These are phyloP conservation scores for Amanita jacksonii DNA, from an alignment of 768 basidiomycete genomes.

Conservation along the genomic window DNA sequence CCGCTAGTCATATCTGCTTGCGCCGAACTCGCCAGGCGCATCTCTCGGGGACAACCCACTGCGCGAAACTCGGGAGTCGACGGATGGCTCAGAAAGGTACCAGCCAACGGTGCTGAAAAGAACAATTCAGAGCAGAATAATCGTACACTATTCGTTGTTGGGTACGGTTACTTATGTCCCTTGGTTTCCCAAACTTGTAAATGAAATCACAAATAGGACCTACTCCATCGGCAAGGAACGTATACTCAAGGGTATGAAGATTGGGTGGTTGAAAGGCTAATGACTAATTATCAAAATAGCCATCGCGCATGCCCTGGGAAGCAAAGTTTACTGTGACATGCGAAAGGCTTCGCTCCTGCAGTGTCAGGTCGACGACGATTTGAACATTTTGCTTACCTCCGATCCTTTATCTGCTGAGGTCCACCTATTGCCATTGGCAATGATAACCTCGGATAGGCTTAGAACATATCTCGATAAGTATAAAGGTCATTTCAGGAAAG, in stretches of 20 bases:
- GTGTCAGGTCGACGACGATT: constrained; percentile 77
- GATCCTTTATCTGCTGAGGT: constrained; percentile 73
- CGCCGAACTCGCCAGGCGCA: constrained; percentile 63
- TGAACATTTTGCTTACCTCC: constrained; percentile 66
- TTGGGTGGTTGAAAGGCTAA: background rate
- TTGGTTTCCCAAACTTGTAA: background rate
- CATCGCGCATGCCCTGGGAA: constrained; percentile 70
- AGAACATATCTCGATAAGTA: constrained; percentile 69
- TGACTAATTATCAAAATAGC: constrained; percentile 33
- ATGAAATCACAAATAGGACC: constrained; percentile 40
- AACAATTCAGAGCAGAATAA: constrained; percentile 26
- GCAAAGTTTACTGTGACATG: constrained; percentile 84
- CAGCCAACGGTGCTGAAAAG: background rate
- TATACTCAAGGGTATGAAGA: constrained; percentile 75
- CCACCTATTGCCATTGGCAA: constrained; percentile 74
- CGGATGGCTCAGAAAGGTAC: constrained; percentile 40
- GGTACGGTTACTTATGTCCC: constrained; percentile 32
- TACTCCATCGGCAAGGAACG: constrained; percentile 98
- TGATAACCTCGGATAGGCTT: constrained; percentile 70
- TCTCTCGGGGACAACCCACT: constrained; percentile 34
- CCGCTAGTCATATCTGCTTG: constrained; percentile 91
- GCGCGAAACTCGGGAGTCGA: constrained; percentile 32
- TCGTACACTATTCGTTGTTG: constrained; percentile 49
- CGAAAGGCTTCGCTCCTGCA: constrained; percentile 76
- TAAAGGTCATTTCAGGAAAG: constrained; percentile 58